These are phyloP conservation scores for Colletotrichum trifolii DNA, from an alignment of 2,329 filamentous ascomycete genomes.

Conservation along the genomic window DNA sequence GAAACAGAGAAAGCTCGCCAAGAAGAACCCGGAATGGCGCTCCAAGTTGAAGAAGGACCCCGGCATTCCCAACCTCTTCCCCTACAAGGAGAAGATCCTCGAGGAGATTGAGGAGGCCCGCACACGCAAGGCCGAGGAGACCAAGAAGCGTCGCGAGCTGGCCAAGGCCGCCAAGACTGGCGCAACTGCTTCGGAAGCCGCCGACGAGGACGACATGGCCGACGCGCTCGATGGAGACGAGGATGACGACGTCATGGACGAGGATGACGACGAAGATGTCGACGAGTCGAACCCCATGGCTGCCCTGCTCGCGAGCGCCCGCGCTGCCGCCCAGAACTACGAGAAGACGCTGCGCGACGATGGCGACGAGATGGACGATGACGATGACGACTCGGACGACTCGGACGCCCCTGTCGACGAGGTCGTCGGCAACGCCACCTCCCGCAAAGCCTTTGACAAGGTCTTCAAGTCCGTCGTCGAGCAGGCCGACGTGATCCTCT, in stretches of 20 bases:
- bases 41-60: conserved; percentile 97
- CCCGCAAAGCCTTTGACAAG: conserved; percentile 91
- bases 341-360: conserved; percentile 72
- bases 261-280: conserved; percentile 65
- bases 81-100: conserved; percentile 95
- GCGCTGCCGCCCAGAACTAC: conserved; percentile 80
- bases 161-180: conserved; percentile 74
- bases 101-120: conserved; percentile 94
- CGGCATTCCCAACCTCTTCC: conserved; percentile 96
- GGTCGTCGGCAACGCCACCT: conserved; percentile 67
- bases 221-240: conserved; percentile 59
- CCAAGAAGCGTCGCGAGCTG: conserved; percentile 75
- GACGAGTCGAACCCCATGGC: conserved; percentile 89
- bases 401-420: conserved; percentile 67
- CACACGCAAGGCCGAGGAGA: conserved; percentile 83
- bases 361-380: conserved; percentile 58
- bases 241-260: conserved; percentile 60
- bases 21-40: conserved; percentile 98
- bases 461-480: conserved; percentile 95
- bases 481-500: conserved; percentile 88
- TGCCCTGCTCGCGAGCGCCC: conserved; percentile 86
- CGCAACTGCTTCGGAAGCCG: conserved; percentile 44
- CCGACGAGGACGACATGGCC: conserved; percentile 57
- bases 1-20: conserved; percentile 88
- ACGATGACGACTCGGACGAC: conserved; percentile 57